phyloP scores from a whole-genome alignment of 2,329 filamentous ascomycete species.

The Hymenoscyphus albidus region DNA sequence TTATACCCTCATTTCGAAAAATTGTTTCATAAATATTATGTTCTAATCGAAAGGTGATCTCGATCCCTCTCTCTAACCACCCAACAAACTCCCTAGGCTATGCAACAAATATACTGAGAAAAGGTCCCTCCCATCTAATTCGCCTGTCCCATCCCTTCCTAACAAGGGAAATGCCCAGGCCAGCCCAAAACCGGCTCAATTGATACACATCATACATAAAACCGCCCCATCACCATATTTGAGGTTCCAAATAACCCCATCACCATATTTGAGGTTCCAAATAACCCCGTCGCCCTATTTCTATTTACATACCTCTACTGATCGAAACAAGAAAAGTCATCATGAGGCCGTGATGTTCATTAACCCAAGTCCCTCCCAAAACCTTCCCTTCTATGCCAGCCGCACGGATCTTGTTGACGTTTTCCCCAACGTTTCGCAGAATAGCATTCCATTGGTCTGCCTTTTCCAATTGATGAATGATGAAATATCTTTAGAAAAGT shows the following conservation, averaged over 20 bases:
- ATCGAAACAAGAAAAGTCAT: slow-evolving; percentile 15
- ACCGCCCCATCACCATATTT: neutral
- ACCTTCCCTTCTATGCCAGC: slow-evolving; percentile 22
- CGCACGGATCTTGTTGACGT: slow-evolving; percentile 19
- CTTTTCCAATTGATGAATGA: neutral
- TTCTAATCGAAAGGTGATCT: neutral
- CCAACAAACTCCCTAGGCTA: slow-evolving; percentile 9
- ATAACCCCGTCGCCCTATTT: neutral
- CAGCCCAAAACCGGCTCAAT: neutral
- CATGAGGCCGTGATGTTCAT: slow-evolving; percentile 15
- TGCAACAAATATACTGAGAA: slow-evolving; percentile 13
- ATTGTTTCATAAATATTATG: slow-evolving; percentile 8
- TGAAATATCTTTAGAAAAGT: neutral
- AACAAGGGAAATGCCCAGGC: neutral
- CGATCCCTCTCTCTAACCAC: neutral
- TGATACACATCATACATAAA: slow-evolving; percentile 12
- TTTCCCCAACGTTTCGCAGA: slow-evolving; percentile 2
- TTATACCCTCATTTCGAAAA: neutral
- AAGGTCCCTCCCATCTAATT: neutral
- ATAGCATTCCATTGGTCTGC: neutral
- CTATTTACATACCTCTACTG: neutral
- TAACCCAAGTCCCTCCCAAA: slow-evolving; percentile 17
- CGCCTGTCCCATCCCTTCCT: neutral
- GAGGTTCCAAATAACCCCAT: neutral
- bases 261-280: neutral